phyloP scores from a whole-genome alignment of 2,329 filamentous ascomycete genomes.

The Alternaria gaisen region DNA sequence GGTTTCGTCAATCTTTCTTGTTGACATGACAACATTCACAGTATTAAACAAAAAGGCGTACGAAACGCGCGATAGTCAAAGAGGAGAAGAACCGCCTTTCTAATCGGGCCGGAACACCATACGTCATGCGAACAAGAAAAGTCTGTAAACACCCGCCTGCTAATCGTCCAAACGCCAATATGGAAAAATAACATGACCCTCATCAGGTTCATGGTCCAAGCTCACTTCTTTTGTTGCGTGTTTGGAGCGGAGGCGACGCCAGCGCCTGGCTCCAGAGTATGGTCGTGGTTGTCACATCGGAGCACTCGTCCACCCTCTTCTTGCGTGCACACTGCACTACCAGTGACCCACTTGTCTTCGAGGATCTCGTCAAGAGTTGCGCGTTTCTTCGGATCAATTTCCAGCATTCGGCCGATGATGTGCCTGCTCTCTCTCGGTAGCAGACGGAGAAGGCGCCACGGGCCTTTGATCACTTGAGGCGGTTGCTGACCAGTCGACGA shows the following conservation, averaged over 20 bases:
- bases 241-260: conserved; percentile 41
- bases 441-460: conserved; percentile 86
- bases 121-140: conserved; percentile 13
- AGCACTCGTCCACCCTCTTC: conserved; percentile 77
- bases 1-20: not conserved
- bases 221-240: conserved; percentile 49
- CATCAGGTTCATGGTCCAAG: conserved; percentile 2
- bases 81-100: conserved; percentile 7
- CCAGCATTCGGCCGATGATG: conserved; percentile 92
- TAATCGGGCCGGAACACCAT: conserved; percentile 10
- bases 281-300: conserved; percentile 78
- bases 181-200: conserved; percentile 2
- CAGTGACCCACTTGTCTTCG: conserved; percentile 87
- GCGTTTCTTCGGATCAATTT: conserved; percentile 82
- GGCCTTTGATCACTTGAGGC: conserved; percentile 79
- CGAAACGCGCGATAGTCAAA: conserved; percentile 1
- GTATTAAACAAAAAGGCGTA: conserved; percentile 7
- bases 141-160: conserved; percentile 11
- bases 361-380: conserved; percentile 88
- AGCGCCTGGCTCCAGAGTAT: conserved; percentile 77
- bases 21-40: conserved; percentile 3
- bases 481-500: conserved; percentile 56
- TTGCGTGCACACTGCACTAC: conserved; percentile 82
- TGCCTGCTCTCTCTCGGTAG: conserved; percentile 88
- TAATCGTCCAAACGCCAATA: conserved; percentile 10